Conservation (phyloP, 1,284 basidiomycete species). For the Taiwanofungus camphoratus region DNA sequence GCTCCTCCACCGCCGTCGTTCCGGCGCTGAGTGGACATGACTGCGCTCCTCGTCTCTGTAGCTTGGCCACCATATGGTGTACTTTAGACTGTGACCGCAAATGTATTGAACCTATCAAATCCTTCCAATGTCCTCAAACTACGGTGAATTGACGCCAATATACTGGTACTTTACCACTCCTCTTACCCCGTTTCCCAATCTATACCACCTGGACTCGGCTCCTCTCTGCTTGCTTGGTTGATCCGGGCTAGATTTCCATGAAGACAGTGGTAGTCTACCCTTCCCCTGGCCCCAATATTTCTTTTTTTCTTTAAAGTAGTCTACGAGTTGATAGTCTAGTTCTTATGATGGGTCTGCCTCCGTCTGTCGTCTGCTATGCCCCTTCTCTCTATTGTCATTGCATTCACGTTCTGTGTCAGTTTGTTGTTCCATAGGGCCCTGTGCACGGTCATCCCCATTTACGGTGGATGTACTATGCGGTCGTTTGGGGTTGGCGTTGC, state of each 20-base stretch:
- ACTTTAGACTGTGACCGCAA: conserved; percentile 14
- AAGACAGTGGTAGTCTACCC: conserved; percentile 13
- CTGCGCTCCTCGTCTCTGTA: conserved; percentile 1
- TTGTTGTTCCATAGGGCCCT: background rate
- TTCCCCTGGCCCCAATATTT: conserved; percentile 13
- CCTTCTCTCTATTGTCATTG: background rate
- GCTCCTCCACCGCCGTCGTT: conserved; percentile 16
- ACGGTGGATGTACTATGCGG: background rate
- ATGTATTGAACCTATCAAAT: conserved; percentile 14
- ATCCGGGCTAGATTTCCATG: conserved; percentile 20
- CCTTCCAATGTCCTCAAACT: background rate
- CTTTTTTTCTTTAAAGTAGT: conserved; percentile 3
- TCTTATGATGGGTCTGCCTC: background rate
- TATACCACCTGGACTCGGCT: conserved; percentile 18
- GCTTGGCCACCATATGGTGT: conserved; percentile 7
- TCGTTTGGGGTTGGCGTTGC: conserved; percentile 10
- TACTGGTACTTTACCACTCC: conserved; percentile 4
- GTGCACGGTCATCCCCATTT: background rate
- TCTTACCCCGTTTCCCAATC: conserved; percentile 1
- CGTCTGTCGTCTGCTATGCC: background rate
- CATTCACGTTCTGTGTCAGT: conserved; percentile 1
- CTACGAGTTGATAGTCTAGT: conserved; percentile 1
- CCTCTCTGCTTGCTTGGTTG: conserved; percentile 20
- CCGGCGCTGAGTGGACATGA: conserved; percentile 14
- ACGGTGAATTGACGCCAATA: too few relatives aligned